Conservation (phyloP, 805 yeast species). For the Candida multigemmis region DNA sequence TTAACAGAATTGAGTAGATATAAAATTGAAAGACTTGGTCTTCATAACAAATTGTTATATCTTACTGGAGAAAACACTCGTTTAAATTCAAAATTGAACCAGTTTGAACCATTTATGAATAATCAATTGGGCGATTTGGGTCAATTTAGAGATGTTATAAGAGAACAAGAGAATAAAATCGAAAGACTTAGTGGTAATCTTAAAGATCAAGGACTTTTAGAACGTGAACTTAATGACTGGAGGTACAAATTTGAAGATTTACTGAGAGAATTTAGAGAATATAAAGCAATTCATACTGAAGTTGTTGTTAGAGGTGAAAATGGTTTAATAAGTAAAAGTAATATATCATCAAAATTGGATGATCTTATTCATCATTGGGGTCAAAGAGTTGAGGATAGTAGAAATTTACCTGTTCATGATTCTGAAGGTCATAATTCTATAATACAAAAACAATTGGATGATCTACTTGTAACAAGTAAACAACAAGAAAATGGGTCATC, state of each 20-base stretch:
- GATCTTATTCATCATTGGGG: conserved; percentile 27
- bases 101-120: conserved; percentile 45
- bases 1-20: conserved; percentile 25
- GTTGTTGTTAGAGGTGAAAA: conserved; percentile 16
- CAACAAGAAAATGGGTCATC: conserved; percentile 27
- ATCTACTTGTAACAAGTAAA: conserved; percentile 39
- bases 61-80: conserved; percentile 36
- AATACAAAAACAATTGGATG: conserved; percentile 50
- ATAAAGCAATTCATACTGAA: conserved; percentile 25
- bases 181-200: conserved; percentile 30
- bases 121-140: conserved; percentile 44
- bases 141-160: conserved; percentile 45
- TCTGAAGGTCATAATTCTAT: too few relatives aligned
- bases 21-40: conserved; percentile 35
- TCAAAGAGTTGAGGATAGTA: too few relatives aligned
- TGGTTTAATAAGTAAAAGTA: conserved; percentile 12
- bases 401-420: too few relatives aligned
- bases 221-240: conserved; percentile 39
- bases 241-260: conserved; percentile 36
- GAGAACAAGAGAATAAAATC: conserved; percentile 41
- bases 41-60: conserved; percentile 34
- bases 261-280: conserved; percentile 32
- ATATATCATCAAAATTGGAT: conserved; percentile 26
- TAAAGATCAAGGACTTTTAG: conserved; percentile 33
- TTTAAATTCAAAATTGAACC: conserved; percentile 30